These are phyloP conservation scores for Pythium chondricola DNA, from an alignment of 352 stramenopile species.

Conservation along the genomic window DNA sequence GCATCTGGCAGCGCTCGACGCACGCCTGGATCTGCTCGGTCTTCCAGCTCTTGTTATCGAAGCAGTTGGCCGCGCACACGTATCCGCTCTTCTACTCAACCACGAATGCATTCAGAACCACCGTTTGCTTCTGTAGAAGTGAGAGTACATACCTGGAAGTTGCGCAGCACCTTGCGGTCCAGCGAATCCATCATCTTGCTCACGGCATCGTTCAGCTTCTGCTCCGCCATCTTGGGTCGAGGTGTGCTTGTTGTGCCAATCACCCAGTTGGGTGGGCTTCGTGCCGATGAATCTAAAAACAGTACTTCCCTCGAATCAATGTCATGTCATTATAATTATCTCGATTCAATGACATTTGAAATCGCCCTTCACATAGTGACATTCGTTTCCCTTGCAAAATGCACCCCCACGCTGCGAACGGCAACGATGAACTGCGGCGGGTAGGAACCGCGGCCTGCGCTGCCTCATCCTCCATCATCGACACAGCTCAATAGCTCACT, in stretches of 20 bases:
- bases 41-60: conserved; percentile 77
- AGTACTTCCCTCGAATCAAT: too few species aligned
- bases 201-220: conserved; percentile 79
- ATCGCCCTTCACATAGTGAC: background rate
- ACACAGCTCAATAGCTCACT: background rate
- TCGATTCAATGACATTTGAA: background rate
- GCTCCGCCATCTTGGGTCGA: conserved; percentile 63
- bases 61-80: conserved; percentile 82
- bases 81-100: conserved; percentile 68
- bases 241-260: background rate
- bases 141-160: conserved; percentile 47
- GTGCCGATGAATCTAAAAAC: too few species aligned
- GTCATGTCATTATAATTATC: background rate
- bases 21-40: conserved; percentile 76
- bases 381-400: background rate
- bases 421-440: conserved; percentile 14
- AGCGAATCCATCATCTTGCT: conserved; percentile 80
- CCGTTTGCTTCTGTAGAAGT: background rate
- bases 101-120: background rate
- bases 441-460: too few species aligned
- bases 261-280: background rate
- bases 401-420: background rate
- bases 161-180: conserved; percentile 65
- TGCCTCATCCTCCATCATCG: background rate
- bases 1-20: conserved; percentile 82